Base-by-base conservation (phyloP, 208 protist genomes). In the Acanthamoeba castellanii region DNA sequence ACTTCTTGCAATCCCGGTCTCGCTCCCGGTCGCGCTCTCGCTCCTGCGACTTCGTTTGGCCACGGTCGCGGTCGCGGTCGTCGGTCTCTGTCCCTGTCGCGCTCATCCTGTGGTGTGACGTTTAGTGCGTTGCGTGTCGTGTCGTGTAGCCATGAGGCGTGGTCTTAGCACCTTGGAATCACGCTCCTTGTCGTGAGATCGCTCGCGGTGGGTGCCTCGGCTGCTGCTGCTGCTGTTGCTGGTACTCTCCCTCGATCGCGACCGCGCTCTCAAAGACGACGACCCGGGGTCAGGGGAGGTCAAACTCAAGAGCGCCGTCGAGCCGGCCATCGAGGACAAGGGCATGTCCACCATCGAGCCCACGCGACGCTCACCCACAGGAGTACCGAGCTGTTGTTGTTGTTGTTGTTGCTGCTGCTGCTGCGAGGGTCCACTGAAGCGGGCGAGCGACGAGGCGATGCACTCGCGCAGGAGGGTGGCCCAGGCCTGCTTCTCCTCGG, bases 401-500 rank as follows among this genome's bases (percentile, higher is more conserved):
- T 5, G 13, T 55, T 3, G 57, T 0, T 70, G 64, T 8, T 27
- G 64, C 66, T 30, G 25, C 9, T 13, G 7, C n/a, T 72, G 30
- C 66, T 18, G 14, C 30, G 25, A 27, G 8, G 25, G 66, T 37
- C 25, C n/a, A 11, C 30, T 11, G 61, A 30, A 68, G 32, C 74
- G 37, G 22, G 74, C 20, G 34, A 45, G 74, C 25, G 74, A 14
- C 22, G n/a, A n/a, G 32, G 74, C 18, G 74, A 82, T 82, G 45
- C 34, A 50, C 20, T 82, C 74, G 74, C 74, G 37, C 74, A 82
- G 74, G 74, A 82, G 74, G 20, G 74, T 16, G 16, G 20, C 30
- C 74, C 74, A 82, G 16, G 6, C 8, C 22, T 55, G 74, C 74
- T 82, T 82, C 74, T 82, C 74, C 18, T 82, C 74, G 74, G 74